Conservation (phyloP, 179 eudicot species). For the Nepenthes alata region DNA sequence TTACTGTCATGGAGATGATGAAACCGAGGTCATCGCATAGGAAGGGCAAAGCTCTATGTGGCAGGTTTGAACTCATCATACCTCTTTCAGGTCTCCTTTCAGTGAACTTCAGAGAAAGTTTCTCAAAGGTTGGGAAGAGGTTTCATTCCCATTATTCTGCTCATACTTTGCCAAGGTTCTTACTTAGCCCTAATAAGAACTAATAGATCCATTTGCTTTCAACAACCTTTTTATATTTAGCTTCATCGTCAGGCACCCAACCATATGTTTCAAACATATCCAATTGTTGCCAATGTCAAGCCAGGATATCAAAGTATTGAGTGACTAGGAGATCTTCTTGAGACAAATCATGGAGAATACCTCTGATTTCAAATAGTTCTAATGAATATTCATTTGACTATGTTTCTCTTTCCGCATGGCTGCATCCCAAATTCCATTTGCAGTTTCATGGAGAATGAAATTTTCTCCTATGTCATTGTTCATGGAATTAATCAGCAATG, state of each 20-base stretch:
- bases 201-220: background rate
- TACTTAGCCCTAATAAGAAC: background rate
- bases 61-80: background rate
- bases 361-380: too few relatives aligned
- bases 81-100: background rate
- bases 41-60: background rate
- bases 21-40: background rate
- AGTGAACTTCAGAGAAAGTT: background rate
- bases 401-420: background rate
- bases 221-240: background rate
- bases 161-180: background rate
- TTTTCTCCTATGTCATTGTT: background rate
- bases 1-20: background rate
- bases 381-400: background rate
- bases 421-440: slow-evolving; percentile 2
- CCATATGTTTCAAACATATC: background rate
- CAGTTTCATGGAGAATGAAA: background rate
- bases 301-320: background rate
- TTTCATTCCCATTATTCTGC: too few relatives aligned
- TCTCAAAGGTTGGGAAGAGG: background rate
- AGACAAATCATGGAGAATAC: too few relatives aligned
- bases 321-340: too few relatives aligned
- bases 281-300: background rate
- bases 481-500: too few relatives aligned
- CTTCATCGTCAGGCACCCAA: background rate